Evolutionary conservation across 164 flowering plant genomes (phyloP).

Genomic region (Dillenia turbinata): DNA sequence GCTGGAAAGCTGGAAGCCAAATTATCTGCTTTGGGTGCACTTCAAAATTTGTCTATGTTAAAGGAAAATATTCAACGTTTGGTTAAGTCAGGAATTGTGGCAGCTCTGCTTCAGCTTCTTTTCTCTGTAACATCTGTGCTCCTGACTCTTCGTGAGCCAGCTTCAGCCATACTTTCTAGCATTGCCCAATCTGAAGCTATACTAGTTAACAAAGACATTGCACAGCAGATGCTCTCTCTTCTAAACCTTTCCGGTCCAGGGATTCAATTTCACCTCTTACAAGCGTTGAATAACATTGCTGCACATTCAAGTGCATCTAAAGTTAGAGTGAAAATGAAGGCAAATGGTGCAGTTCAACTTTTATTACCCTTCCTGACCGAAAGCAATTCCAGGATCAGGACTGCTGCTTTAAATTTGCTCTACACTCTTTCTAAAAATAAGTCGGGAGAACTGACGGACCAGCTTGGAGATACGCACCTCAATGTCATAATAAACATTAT

Average conservation of each 20-base stretch:
- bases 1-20: slow-evolving; percentile 84
- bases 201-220: slow-evolving; percentile 55
- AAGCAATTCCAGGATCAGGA: slow-evolving; percentile 35
- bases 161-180: slow-evolving; percentile 77
- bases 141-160: slow-evolving; percentile 90
- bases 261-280: slow-evolving; percentile 57
- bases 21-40: slow-evolving; percentile 65
- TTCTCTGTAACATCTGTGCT: slow-evolving; percentile 88
- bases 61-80: slow-evolving; percentile 45
- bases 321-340: slow-evolving; percentile 60
- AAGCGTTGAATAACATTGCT: slow-evolving; percentile 62
- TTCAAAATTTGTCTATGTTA: slow-evolving; percentile 50
- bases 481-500: slow-evolving; percentile 33
- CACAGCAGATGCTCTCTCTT: slow-evolving; percentile 81
- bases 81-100: slow-evolving; percentile 51
- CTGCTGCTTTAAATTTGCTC: slow-evolving; percentile 47
- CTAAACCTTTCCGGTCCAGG: slow-evolving; percentile 59
- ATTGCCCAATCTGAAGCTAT: slow-evolving; percentile 67
- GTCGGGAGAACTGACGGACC: slow-evolving; percentile 46
- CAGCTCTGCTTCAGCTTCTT: slow-evolving; percentile 72
- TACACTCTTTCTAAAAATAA: slow-evolving; percentile 52
- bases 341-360: slow-evolving; percentile 67
- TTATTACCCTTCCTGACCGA: slow-evolving; percentile 63
- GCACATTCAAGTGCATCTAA: slow-evolving; percentile 52
- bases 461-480: slow-evolving; percentile 44